Evolutionary conservation across 2,329 filamentous ascomycete species (phyloP), one percentile per base, ranked within the genome.

Genomic region (Fusarium heterosporum): DNA sequence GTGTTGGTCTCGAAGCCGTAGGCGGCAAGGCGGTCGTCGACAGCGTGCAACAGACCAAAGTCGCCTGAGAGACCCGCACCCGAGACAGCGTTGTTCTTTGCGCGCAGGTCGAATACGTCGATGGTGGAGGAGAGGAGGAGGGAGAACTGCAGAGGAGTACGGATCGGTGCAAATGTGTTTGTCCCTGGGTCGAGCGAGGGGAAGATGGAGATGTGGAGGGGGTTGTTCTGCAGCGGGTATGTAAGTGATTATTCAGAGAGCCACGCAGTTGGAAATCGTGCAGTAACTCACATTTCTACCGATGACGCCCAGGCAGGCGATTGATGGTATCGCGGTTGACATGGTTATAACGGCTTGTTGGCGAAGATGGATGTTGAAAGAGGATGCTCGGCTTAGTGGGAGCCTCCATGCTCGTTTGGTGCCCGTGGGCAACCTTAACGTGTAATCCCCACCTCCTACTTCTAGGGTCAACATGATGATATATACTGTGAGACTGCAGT

Each of bases 1-100:
- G 96, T 98, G 79, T 97, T 98, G 56, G 96, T 97, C 79, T 98
- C 87, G 88, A 93, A 97, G 73, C 96, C 96, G 81, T 98, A 99
- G 70, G 93, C 91, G 34, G 94, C 93, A 45, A 98, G 85, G 26
- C 94, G 88, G 81, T 99, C 95, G 81, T 98, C 96, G 61, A 98
- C 85, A 60, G 94, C 93, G 80, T 98, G 95, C 49, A 99, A 85
- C 13, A 98, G 87, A 29, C 96, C 95, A 69, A 96, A 90, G 77
- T 98, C 95, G 72, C 96, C 93, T 49, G 93, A 91, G 41, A 88
- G 79, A 10, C 82, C 82, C 26, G 79, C 78, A 42, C 78, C 78
- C 19, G 76, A 73, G 53, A 79, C 77, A 22, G 86, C 87, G 73
- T 91, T 90, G 73, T 89, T 86, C 53, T 90, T 90, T 68, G 92